These are phyloP conservation scores for Sutorius australiensis DNA, from an alignment of 768 basidiomycete genomes.

Conservation along the genomic window DNA sequence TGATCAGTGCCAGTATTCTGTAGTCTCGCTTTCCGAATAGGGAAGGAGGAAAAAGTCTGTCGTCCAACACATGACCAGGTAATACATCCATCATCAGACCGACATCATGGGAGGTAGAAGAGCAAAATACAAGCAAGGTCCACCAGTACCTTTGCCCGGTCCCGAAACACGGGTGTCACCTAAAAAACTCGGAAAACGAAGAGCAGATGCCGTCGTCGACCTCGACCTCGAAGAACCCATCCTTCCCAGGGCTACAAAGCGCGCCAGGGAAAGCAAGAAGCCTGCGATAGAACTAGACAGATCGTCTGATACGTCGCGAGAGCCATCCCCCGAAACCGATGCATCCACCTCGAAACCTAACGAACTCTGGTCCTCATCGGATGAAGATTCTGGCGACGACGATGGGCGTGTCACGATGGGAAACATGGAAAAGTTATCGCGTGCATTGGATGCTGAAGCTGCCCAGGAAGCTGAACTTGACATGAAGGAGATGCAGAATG, in stretches of 20 bases:
- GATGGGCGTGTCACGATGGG: slow-evolving; percentile 63
- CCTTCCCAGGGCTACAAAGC: slow-evolving; percentile 33
- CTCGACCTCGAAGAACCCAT: slow-evolving; percentile 27
- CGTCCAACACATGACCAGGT: background rate
- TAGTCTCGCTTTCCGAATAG: slow-evolving; percentile 14
- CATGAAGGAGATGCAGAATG: slow-evolving; percentile 58
- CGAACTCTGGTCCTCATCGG: slow-evolving; percentile 37
- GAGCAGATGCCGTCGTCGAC: slow-evolving; percentile 45
- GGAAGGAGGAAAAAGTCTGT: slow-evolving; percentile 22
- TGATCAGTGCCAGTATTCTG: background rate
- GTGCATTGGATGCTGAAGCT: slow-evolving; percentile 67
- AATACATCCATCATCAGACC: slow-evolving; percentile 1
- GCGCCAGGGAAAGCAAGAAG: slow-evolving; percentile 31
- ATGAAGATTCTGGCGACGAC: slow-evolving; percentile 43
- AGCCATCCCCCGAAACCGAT: slow-evolving; percentile 44
- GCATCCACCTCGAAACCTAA: slow-evolving; percentile 13
- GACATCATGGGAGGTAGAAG: slow-evolving; percentile 77
- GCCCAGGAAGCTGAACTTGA: slow-evolving; percentile 68
- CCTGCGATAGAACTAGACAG: slow-evolving; percentile 16
- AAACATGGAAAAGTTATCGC: slow-evolving; percentile 80
- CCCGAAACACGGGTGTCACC: slow-evolving; percentile 34
- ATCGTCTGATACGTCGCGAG: slow-evolving; percentile 34
- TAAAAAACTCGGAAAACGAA: slow-evolving; percentile 72
- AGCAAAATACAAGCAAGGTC: slow-evolving; percentile 78
- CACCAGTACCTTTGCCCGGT: slow-evolving; percentile 56